Percentiles rank a stretch among this genome's conserved stretches.
phyloP scores from a whole-genome alignment of 2,329 filamentous ascomycete species.

The Cadophora sp. region DNA sequence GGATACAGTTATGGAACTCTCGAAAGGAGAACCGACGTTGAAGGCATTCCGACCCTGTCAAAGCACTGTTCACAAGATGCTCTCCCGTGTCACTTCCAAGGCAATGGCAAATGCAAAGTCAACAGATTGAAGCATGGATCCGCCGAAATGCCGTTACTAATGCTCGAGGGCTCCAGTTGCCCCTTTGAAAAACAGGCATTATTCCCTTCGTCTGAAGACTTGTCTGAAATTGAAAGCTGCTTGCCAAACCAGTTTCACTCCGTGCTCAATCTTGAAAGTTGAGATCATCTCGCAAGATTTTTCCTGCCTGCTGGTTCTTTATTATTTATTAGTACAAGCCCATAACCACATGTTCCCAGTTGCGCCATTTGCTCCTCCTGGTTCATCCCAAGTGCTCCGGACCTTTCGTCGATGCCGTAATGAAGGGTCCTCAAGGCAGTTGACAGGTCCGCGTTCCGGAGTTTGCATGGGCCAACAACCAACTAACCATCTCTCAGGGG shows the following conservation, averaged over 20 bases:
- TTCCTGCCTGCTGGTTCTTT: background rate
- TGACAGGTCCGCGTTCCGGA: slow-evolving; percentile 1
- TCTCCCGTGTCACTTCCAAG: slow-evolving; percentile 1
- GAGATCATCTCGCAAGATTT: slow-evolving; percentile 7
- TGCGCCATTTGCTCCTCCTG: background rate
- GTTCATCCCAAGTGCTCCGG: background rate
- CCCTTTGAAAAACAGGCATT: slow-evolving; percentile 4
- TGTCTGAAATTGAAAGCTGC: background rate
- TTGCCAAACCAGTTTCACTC: background rate
- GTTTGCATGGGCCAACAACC: background rate
- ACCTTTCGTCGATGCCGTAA: background rate
- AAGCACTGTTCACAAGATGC: slow-evolving; percentile 13
- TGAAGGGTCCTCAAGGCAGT: background rate
- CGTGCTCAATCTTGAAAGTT: background rate
- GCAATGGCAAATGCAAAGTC: slow-evolving; percentile 5
- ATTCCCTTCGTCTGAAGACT: background rate
- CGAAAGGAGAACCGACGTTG: background rate
- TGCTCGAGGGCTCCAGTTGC: background rate
- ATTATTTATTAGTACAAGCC: background rate
- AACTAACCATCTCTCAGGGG: slow-evolving; percentile 1
- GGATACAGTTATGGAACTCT: background rate
- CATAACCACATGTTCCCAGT: background rate
- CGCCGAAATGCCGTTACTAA: background rate
- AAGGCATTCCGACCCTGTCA: background rate
- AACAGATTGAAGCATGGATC: background rate